These are phyloP conservation scores for Aspergillus ibericus DNA, from an alignment of 2,329 filamentous ascomycete genomes.

Conservation along the genomic window DNA sequence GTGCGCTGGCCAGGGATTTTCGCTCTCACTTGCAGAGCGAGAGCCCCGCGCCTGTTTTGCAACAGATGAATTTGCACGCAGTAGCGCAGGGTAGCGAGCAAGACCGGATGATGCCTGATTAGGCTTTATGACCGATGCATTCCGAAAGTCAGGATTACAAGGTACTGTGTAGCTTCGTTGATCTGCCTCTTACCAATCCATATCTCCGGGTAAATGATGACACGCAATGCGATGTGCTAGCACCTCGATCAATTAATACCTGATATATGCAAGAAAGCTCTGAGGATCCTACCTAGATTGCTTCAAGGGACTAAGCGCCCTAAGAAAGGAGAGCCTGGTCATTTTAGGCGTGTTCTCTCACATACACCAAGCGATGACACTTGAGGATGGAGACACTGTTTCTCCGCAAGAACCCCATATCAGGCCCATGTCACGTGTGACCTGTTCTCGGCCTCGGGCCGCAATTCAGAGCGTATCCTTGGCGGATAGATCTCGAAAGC, in stretches of 20 bases:
- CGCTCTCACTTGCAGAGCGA: neutral
- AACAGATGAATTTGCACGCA: neutral
- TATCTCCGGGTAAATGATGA: slow-evolving; percentile 7
- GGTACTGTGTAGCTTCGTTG: neutral
- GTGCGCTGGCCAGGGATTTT: neutral
- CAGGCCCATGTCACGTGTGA: neutral
- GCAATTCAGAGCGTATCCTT: neutral
- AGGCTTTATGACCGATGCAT: neutral
- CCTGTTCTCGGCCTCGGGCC: neutral
- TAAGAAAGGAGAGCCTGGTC: slow-evolving; percentile 5
- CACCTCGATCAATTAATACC: slow-evolving; percentile 5
- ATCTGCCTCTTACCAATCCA: slow-evolving; percentile 11
- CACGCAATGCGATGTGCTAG: slow-evolving; percentile 9
- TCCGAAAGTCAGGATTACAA: neutral
- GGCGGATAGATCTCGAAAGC: neutral
- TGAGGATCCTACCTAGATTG: slow-evolving; percentile 4
- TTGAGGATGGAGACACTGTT: neutral
- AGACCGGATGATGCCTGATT: neutral
- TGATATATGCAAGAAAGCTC: neutral
- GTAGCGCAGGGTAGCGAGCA: neutral
- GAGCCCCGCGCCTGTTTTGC: neutral
- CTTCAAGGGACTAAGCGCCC: slow-evolving; percentile 10
- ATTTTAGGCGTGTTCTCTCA: slow-evolving; percentile 7
- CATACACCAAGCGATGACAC: neutral
- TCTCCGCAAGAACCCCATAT: neutral